Percentiles rank a stretch among this genome's conserved stretches.
These are phyloP conservation scores for Pyrenula aspistea DNA, from an alignment of 495 filamentous ascomycete species.

Conservation along the genomic window DNA sequence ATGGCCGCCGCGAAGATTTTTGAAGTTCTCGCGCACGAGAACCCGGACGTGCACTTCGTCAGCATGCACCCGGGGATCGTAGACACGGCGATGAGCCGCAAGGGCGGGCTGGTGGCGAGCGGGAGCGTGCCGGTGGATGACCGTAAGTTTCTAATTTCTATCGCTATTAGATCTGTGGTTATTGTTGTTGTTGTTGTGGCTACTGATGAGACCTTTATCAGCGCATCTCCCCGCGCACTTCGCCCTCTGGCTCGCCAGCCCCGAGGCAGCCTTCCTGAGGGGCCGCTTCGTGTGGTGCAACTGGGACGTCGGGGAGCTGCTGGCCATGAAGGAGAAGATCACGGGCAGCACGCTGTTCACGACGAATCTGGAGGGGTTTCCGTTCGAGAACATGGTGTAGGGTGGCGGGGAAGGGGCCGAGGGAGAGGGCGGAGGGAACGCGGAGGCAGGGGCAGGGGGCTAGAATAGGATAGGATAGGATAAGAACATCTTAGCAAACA, in stretches of 20 bases:
- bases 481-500: neutral
- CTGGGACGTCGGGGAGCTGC: constrained; percentile 45
- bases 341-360: neutral
- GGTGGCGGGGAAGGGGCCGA: too few relatives aligned
- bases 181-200: neutral
- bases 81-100: constrained; percentile 16
- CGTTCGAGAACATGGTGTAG: neutral
- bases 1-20: constrained; percentile 24
- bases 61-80: constrained; percentile 27
- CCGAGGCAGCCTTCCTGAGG: constrained; percentile 35
- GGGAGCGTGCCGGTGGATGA: constrained; percentile 1
- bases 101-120: constrained; percentile 3
- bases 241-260: constrained; percentile 35
- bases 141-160: neutral
- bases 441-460: neutral
- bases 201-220: constrained; percentile 4
- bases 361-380: neutral
- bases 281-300: constrained; percentile 36
- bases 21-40: constrained; percentile 27
- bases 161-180: neutral
- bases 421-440: neutral
- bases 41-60: constrained; percentile 22
- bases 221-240: constrained; percentile 30
- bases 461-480: neutral
- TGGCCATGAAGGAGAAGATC: constrained; percentile 22